phyloP scores from a whole-genome alignment of 306 rosid species.

The Prunus padus region DNA sequence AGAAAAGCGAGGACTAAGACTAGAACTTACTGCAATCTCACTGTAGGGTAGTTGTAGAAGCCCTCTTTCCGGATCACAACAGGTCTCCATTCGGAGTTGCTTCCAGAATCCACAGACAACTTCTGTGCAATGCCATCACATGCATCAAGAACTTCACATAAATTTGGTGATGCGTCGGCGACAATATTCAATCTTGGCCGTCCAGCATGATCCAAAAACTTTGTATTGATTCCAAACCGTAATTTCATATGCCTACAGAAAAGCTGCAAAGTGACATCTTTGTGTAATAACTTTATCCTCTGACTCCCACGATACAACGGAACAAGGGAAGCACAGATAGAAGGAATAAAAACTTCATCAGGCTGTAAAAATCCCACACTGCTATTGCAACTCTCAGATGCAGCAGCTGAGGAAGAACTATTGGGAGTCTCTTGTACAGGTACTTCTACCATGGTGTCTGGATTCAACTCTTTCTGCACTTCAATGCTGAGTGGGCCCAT shows the following conservation, averaged over 20 bases:
- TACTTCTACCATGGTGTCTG: constrained; percentile 46
- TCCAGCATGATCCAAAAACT: constrained; percentile 70
- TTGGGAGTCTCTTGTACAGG: constrained; percentile 34
- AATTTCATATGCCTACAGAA: constrained; percentile 61
- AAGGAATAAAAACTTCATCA: constrained; percentile 48
- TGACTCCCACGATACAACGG: constrained; percentile 52
- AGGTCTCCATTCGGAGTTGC: constrained; percentile 77
- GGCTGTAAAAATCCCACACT: constrained; percentile 48
- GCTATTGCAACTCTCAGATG: constrained; percentile 26
- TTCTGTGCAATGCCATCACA: constrained; percentile 60
- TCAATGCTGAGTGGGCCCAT: constrained; percentile 34
- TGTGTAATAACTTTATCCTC: constrained; percentile 66
- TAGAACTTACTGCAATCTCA: constrained; percentile 87
- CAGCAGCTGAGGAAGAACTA: constrained; percentile 39
- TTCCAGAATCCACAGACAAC: constrained; percentile 54
- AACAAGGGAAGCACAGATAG: constrained; percentile 56
- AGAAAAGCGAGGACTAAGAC: background rate
- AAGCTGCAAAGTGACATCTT: constrained; percentile 63
- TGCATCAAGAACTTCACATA: constrained; percentile 74
- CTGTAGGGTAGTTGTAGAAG: constrained; percentile 66
- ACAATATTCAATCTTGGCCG: constrained; percentile 69
- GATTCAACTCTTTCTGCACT: constrained; percentile 34
- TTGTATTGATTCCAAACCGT: constrained; percentile 77
- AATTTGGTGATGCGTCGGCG: constrained; percentile 55
- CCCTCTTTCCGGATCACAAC: constrained; percentile 70